Evolutionary conservation across 495 filamentous ascomycete genomes (phyloP).

Genomic region (Bathelium albidoporum): DNA sequence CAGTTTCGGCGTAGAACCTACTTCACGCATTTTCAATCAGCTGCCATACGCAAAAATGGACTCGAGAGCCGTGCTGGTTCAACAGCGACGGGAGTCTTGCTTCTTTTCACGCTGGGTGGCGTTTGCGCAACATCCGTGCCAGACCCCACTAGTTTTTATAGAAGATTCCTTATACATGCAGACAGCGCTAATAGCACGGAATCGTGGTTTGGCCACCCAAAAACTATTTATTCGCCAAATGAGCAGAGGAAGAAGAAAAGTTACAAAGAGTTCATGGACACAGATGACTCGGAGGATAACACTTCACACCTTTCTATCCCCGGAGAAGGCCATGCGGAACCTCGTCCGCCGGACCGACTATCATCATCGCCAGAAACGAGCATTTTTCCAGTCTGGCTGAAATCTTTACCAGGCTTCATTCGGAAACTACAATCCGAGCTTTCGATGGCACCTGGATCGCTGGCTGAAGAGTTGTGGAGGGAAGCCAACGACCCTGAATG

Average conservation of each 20-base stretch:
- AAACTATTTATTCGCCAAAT: not conserved
- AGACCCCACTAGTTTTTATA: not conserved
- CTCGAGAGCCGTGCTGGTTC: not conserved
- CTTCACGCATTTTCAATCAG: not conserved
- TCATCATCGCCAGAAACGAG: not conserved
- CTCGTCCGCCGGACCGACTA: not conserved
- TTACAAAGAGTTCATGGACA: slow-evolving; percentile 1
- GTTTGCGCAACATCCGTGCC: not conserved
- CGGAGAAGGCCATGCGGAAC: not conserved
- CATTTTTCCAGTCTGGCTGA: slow-evolving; percentile 66
- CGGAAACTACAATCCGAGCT: slow-evolving; percentile 82
- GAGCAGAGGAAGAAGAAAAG: not conserved
- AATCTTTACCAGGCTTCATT: slow-evolving; percentile 61
- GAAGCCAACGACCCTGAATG: slow-evolving; percentile 74
- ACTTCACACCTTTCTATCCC: not conserved
- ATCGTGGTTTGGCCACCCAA: not conserved
- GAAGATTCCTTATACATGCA: not conserved
- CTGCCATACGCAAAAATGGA: not conserved
- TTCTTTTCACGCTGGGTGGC: not conserved
- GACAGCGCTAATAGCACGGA: not conserved
- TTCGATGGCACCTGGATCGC: slow-evolving; percentile 70
- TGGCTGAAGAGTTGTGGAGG: slow-evolving; percentile 86
- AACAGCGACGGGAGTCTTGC: not conserved
- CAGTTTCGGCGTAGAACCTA: not conserved
- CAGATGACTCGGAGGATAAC: not conserved